Percentiles rank a stretch among this genome's conserved stretches.
phyloP scores from a whole-genome alignment of 2,329 filamentous ascomycete species.

The Aulographum hederae region DNA sequence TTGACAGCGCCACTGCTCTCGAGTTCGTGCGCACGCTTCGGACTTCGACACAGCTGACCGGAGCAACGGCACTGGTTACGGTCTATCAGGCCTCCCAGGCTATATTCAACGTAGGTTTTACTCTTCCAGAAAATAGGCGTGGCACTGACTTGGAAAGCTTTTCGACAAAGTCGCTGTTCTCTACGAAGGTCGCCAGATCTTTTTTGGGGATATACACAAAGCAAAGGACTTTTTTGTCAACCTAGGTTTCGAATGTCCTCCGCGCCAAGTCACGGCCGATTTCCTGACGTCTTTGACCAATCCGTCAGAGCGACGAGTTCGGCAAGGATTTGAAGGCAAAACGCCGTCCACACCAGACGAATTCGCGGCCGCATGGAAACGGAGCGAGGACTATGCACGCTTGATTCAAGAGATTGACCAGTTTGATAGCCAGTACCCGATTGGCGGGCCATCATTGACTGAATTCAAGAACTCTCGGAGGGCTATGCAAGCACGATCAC shows the following conservation, averaged over 20 bases:
- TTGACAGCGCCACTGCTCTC: slow-evolving; percentile 58
- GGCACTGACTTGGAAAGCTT: no score
- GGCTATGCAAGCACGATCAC: slow-evolving; percentile 26
- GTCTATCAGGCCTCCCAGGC: slow-evolving; percentile 57
- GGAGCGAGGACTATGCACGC: slow-evolving; percentile 28
- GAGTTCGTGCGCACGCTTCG: slow-evolving; percentile 57
- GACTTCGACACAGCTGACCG: slow-evolving; percentile 47
- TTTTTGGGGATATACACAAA: slow-evolving; percentile 41
- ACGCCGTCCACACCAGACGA: slow-evolving; percentile 31
- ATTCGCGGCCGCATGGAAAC: slow-evolving; percentile 34
- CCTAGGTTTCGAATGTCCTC: slow-evolving; percentile 52
- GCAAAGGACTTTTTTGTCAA: slow-evolving; percentile 49
- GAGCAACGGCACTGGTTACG: slow-evolving; percentile 47
- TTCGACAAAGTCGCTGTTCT: slow-evolving; percentile 50
- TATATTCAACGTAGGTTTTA: slow-evolving; percentile 36
- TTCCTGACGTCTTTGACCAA: slow-evolving; percentile 60
- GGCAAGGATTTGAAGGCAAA: slow-evolving; percentile 23
- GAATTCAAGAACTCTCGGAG: slow-evolving; percentile 27
- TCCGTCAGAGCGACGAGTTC: slow-evolving; percentile 26
- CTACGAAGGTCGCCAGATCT: slow-evolving; percentile 48
- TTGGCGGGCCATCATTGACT: slow-evolving; percentile 24
- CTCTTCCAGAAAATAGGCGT: no score
- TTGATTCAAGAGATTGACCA: slow-evolving; percentile 25
- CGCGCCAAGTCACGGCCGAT: slow-evolving; percentile 54
- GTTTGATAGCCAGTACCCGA: slow-evolving; percentile 26